phyloP scores from a whole-genome alignment of 192 early-diverging fungal species.

The Diversispora eburnea region DNA sequence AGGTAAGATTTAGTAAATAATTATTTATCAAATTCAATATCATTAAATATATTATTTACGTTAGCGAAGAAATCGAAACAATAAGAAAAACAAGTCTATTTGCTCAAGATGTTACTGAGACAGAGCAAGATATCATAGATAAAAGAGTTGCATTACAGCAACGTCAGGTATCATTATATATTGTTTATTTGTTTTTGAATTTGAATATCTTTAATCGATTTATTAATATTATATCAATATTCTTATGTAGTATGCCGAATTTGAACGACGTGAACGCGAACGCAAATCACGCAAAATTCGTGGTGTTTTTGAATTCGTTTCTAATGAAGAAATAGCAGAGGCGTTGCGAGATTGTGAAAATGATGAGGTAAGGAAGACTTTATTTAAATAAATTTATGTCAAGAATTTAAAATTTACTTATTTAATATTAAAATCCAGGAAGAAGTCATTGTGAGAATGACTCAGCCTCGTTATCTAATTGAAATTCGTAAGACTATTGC shows the following conservation, averaged over 20 bases:
- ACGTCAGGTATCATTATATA: slow-evolving; percentile 50
- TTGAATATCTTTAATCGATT: neutral
- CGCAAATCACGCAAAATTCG: slow-evolving; percentile 78
- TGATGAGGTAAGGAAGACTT: slow-evolving; percentile 61
- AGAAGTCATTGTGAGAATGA: slow-evolving; percentile 82
- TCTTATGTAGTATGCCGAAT: slow-evolving; percentile 69
- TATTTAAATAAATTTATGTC: neutral
- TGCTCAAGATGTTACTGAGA: slow-evolving; percentile 83
- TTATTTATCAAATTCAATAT: neutral
- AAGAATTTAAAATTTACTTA: slow-evolving; percentile 9
- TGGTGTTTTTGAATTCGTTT: slow-evolving; percentile 72
- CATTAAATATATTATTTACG: neutral
- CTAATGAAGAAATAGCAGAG: slow-evolving; percentile 80
- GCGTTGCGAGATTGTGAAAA: slow-evolving; percentile 74
- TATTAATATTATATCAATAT: neutral
- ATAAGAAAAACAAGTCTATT: slow-evolving; percentile 87
- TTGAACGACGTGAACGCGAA: slow-evolving; percentile 73
- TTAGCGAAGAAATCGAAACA: slow-evolving; percentile 67
- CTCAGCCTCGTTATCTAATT: slow-evolving; percentile 67
- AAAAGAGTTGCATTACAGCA: slow-evolving; percentile 88
- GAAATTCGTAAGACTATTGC: slow-evolving; percentile 70
- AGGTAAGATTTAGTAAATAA: slow-evolving; percentile 1
- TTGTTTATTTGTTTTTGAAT: neutral
- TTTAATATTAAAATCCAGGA: slow-evolving; percentile 46
- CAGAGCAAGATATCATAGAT: slow-evolving; percentile 87